Conservation (phyloP, 2,329 filamentous ascomycete species). For the Dothistroma pini region DNA sequence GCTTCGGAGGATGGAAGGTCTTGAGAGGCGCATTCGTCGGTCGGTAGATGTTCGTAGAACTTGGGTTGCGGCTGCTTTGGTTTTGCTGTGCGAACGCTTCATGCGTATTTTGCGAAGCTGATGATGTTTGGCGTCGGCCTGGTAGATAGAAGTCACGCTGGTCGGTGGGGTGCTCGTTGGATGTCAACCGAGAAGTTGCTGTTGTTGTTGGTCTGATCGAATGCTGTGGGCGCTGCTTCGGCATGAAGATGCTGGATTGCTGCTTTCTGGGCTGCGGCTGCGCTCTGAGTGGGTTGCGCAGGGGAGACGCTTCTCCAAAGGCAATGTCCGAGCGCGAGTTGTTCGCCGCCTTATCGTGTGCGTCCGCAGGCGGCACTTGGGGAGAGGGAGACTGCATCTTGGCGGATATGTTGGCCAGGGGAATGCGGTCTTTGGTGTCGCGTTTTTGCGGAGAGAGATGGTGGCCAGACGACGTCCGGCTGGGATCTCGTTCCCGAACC, state of each 20-base stretch:
- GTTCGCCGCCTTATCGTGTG: conserved; percentile 18
- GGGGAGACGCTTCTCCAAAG: conserved; percentile 58
- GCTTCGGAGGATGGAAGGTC: conserved; percentile 49
- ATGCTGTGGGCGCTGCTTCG: conserved; percentile 20
- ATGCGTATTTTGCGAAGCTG: neutral
- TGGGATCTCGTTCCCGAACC: conserved; percentile 23
- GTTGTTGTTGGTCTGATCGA: conserved; percentile 12
- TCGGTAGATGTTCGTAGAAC: conserved; percentile 37
- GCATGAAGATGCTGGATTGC: conserved; percentile 28
- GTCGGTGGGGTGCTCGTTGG: neutral
- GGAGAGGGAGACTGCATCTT: conserved; percentile 32
- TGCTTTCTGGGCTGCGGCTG: conserved; percentile 20
- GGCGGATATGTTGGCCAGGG: conserved; percentile 33
- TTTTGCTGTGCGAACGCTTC: conserved; percentile 10
- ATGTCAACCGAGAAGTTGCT: conserved; percentile 4
- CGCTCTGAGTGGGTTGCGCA: conserved; percentile 44
- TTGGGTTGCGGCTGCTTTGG: conserved; percentile 29
- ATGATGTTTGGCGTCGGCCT: conserved; percentile 18
- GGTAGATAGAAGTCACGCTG: conserved; percentile 24
- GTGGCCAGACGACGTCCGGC: conserved; percentile 19
- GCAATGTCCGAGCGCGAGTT: conserved; percentile 37
- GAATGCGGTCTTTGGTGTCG: conserved; percentile 16
- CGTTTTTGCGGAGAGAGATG: conserved; percentile 22
- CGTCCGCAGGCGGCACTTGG: conserved; percentile 12
- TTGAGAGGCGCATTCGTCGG: conserved; percentile 47